These are phyloP conservation scores for Mortierella sp. DNA, from an alignment of 371 early-diverging fungal species.

Conservation along the genomic window DNA sequence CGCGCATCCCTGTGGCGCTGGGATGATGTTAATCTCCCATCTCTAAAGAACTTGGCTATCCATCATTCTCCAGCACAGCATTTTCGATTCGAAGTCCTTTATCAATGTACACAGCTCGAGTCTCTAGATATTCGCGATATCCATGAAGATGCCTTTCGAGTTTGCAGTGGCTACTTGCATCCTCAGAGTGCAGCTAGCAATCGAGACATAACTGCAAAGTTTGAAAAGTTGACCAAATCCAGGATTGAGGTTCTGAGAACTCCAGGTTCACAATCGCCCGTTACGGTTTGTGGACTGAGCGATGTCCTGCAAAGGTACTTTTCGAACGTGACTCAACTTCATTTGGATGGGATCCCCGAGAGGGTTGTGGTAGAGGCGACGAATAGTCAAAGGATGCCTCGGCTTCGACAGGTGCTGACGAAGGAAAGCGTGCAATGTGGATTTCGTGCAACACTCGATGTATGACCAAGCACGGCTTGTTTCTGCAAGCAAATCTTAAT, in stretches of 20 bases:
- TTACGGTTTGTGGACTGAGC: background rate
- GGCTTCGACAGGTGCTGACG: slow-evolving; percentile 1
- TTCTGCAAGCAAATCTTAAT: no score
- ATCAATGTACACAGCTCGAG: slow-evolving; percentile 10
- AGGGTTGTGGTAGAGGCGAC: slow-evolving; percentile 5
- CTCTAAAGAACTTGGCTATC: background rate
- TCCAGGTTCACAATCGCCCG: background rate
- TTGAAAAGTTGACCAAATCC: background rate
- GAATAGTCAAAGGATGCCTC: slow-evolving; percentile 5
- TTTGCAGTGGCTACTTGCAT: background rate
- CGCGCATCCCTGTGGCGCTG: slow-evolving; percentile 8
- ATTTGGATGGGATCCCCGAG: slow-evolving; percentile 18
- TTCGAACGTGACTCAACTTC: slow-evolving; percentile 3
- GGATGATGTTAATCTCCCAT: background rate
- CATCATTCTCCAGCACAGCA: slow-evolving; percentile 22
- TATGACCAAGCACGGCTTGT: no score
- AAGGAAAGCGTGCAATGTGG: background rate
- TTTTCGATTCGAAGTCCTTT: slow-evolving; percentile 26
- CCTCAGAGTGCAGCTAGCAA: background rate
- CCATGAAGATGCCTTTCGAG: background rate
- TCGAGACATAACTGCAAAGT: background rate
- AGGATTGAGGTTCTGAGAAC: slow-evolving; percentile 5
- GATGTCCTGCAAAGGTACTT: slow-evolving; percentile 10
- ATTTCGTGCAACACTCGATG: no score
- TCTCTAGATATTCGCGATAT: slow-evolving; percentile 21